Base-by-base conservation (phyloP, 2,329 filamentous ascomycete genomes). In the Polytolypa hystricis region DNA sequence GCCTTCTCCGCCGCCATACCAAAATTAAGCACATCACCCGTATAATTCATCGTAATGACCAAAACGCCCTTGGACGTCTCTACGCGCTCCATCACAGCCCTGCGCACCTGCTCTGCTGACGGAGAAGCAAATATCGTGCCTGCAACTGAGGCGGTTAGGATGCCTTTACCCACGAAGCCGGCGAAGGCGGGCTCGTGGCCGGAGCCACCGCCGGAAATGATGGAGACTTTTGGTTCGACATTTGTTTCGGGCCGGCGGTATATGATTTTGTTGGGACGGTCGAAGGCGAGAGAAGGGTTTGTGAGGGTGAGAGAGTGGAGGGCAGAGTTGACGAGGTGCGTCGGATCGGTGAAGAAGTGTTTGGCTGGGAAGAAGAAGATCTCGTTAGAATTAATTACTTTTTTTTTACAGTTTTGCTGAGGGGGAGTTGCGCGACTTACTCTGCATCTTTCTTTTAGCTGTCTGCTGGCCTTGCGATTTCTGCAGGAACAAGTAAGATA, bases 41-140 rank as follows among this genome's bases (percentile, higher is more conserved):
- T 93, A 60, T 93, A 93, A 59, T 95, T 95, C 84, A 93, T 94
- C 19, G 93, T 83, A 4, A 87, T 79, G n/a, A 94, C 81, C 27
- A 95, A 59, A 1, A 94, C 81, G 16, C 87, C 89, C 43, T 75
- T 73, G 30, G 73, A 69, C 3, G 72, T 71, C 42, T 83, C 76
- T 3, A 93, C 81, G 14, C 83, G 71, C 28, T 77, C 73, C 52
- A 79, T 73, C 36, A 93, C 80, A 41, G 79, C 84, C 46, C 74
- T 69, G 38, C 84, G 75, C 37, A 95, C 78, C 64, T 95, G 87
- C 61, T 91, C 79, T 0, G 84, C 80, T 4, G 74, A 79, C 0
- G 84, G 84, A 12, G 78, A 83, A 5, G 84, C 84, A 54, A 93
- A 93, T 51, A 93, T 87, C 2, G 83, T 87, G 12, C 87, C 87